Evolutionary conservation across 768 basidiomycete genomes (phyloP), one percentile per base, ranked within the genome.

Genomic region (Naganishia randhawae): DNA sequence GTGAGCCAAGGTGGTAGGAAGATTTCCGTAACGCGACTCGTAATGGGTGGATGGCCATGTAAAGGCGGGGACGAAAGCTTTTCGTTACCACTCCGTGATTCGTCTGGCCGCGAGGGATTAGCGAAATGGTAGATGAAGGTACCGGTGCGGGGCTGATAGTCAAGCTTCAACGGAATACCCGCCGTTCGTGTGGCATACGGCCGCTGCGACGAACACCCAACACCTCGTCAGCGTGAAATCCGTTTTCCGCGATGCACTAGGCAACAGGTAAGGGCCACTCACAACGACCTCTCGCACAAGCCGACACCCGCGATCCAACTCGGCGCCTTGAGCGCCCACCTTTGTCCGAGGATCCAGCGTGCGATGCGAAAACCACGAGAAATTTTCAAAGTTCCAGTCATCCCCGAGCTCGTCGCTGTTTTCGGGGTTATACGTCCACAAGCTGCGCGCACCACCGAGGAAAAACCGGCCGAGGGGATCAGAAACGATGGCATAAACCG

Each of bases 371-470:
- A 92, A 97, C 91, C 91, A 96, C 1, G 91, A 92, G 77, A 99
- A 97, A 81, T 94, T 96, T 80, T 99, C 94, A 63, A 90, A 91
- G 73, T 94, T 95, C 94, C 94, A 96, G 52, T 78, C 77, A 76
- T 97, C 94, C 17, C 95, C 95, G 29, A 79, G 73, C 19, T 78
- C 73, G 77, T 97, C 93, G 42, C 85, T 84, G 80, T 97, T 98
- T 62, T 84, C 82, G 0, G 94, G 89, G 74, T 97, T 96, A 78
- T 96, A 97, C 69, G 90, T 92, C 95, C 95, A 97, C 7, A 97
- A 80, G 1, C 92, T 96, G 73, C 35, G 7, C 16, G n/a, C 55
- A 29, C 57, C 42, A 27, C 14, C n/a, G n/a, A n/a, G n/a, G n/a
- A n/a, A n/a, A n/a, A n/a, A n/a, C n/a, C n/a, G n/a, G n/a, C n/a